These are phyloP conservation scores for Candida sanyaensis DNA, from an alignment of 1,139 yeast species.

Conservation along the genomic window DNA sequence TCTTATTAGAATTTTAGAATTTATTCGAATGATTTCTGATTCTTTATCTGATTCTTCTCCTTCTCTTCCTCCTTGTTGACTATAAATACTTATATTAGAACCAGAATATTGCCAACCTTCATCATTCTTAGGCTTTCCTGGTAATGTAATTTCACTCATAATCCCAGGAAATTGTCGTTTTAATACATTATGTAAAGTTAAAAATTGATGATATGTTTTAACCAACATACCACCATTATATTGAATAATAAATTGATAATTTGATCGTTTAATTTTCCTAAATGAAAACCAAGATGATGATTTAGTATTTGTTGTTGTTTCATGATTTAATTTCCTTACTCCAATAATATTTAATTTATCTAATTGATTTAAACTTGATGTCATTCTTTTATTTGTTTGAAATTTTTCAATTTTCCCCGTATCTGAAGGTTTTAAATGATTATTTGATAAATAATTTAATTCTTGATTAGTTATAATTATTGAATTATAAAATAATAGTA, in stretches of 20 bases:
- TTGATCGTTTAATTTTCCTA: conserved; percentile 24
- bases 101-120: conserved; percentile 18
- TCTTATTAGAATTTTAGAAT: conserved; percentile 19
- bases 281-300: conserved; percentile 28
- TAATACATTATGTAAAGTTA: conserved; percentile 51
- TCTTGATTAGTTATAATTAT: conserved; percentile 68
- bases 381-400: conserved; percentile 17
- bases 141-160: conserved; percentile 57
- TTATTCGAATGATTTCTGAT: neutral
- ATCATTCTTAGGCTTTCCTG: conserved; percentile 49
- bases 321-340: conserved; percentile 40
- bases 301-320: neutral
- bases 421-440: conserved; percentile 51
- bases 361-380: conserved; percentile 1
- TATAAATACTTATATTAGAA: no score
- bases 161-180: conserved; percentile 68
- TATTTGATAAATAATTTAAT: conserved; percentile 43
- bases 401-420: conserved; percentile 52
- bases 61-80: neutral
- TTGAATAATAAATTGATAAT: conserved; percentile 28
- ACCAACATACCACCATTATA: conserved; percentile 40
- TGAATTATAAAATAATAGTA: conserved; percentile 72
- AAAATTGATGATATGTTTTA: conserved; percentile 69
- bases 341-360: conserved; percentile 66
- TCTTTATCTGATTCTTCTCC: neutral